Evolutionary conservation across 2,329 filamentous ascomycete species (phyloP), one percentile per base, ranked within the genome.

Genomic region (Penicillium paneum): DNA sequence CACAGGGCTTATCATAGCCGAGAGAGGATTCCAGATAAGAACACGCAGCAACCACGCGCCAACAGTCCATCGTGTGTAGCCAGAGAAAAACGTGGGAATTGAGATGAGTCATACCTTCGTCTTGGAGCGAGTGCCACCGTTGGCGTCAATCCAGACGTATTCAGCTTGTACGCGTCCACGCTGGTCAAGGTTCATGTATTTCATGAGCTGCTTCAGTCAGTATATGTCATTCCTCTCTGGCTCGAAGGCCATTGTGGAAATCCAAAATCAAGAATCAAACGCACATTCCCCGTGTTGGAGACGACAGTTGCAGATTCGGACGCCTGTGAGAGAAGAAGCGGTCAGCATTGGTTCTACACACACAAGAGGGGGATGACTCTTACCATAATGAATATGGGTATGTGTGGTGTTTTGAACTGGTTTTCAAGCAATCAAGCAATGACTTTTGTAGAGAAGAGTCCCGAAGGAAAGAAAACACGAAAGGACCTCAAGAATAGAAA

Each of bases 91-190:
- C 26, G 35, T 52, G 21, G 44, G 41, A 28, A 49, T 46, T 45
- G 15, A 36, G 21, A 28, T 24, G 59, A 62, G 82, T 44, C 90
- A 82, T 82, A 97, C 93, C 84, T 91, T 95, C 73, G 89, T 93
- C 83, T 97, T 99, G 74, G 91, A 96, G 70, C 94, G 91, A 67
- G 90, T 83, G 70, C 88, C 87, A 74, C 92, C 91, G 63, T 79
- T 77, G 63, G 89, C 82, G 72, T 97, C 92, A 74, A 97, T 88
- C 93, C 93, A 97, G 82, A 97, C 86, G 79, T 97, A 97, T 81
- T 97, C 93, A 72, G 91, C 93, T 78, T 96, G 94, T 73, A 95
- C 82, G 67, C 79, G 81, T 75, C 91, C 92, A 76, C 88, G 90
- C 81, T 97, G 93, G 75, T 91, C 88, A 70, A 97, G 89, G 71